These are phyloP conservation scores for Tetracladium setigerum DNA, from an alignment of 495 filamentous ascomycete species.

Conservation along the genomic window DNA sequence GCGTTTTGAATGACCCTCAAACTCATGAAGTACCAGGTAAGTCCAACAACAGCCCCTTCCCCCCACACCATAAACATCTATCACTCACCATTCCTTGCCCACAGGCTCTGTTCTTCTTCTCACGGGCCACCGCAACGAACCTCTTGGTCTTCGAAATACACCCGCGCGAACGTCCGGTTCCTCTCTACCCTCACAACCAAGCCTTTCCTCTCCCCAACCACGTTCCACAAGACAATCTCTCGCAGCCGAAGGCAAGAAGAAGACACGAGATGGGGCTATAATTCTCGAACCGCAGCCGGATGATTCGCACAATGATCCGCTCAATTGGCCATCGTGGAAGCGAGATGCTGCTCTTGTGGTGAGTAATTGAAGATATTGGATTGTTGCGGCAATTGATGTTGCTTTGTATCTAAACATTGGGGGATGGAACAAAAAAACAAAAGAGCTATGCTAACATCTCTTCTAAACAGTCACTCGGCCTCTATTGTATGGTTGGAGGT, in stretches of 20 bases:
- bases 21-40: constrained; percentile 91
- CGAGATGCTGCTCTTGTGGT: constrained; percentile 62
- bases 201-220: constrained; percentile 8
- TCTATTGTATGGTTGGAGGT: constrained; percentile 88
- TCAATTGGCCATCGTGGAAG: constrained; percentile 87
- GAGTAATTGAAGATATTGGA: no score
- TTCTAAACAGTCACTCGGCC: constrained; percentile 59
- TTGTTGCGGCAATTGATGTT: no score
- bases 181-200: constrained; percentile 43
- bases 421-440: no score
- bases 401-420: no score
- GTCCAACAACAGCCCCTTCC: no score
- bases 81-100: not conserved
- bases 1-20: constrained; percentile 71
- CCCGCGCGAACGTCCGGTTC: constrained; percentile 71
- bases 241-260: constrained; percentile 53
- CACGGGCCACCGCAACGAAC: constrained; percentile 69
- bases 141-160: constrained; percentile 68
- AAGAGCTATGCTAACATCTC: no score
- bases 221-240: constrained; percentile 15
- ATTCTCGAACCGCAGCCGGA: constrained; percentile 92
- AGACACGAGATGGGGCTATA: constrained; percentile 73
- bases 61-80: not conserved
- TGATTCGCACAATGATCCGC: constrained; percentile 79
- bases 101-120: constrained; percentile 76